These are phyloP conservation scores for Puccinellia tenuiflora DNA, from an alignment of 176 grass and related monocot species.

Conservation along the genomic window DNA sequence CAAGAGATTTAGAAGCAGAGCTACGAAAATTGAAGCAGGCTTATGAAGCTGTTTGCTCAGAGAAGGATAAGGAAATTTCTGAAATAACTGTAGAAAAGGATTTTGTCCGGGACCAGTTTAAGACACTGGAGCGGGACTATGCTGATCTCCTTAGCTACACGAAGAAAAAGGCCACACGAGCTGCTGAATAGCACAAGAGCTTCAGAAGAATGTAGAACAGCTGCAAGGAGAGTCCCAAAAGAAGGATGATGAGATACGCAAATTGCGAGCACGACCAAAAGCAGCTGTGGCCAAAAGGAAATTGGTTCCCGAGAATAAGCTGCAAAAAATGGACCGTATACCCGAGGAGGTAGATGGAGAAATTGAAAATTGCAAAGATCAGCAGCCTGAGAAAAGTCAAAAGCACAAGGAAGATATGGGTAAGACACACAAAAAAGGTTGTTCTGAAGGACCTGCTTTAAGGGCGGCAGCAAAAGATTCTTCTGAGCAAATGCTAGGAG, in stretches of 20 bases:
- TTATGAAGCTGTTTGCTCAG: conserved; percentile 25
- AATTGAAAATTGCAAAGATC: conserved; percentile 16
- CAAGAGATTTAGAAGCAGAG: conserved; percentile 17
- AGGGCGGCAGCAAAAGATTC: neutral
- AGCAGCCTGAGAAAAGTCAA: neutral
- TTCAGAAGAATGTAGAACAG: conserved; percentile 14
- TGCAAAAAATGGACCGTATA: conserved; percentile 9
- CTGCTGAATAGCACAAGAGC: conserved; percentile 38
- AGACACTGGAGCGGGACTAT: conserved; percentile 40
- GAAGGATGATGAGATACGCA: conserved; percentile 25
- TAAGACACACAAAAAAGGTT: neutral
- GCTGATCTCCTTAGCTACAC: neutral
- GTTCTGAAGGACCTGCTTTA: neutral
- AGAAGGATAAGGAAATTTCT: conserved; percentile 41
- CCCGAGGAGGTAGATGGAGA: conserved; percentile 21
- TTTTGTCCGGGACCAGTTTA: conserved; percentile 51
- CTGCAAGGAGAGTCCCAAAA: conserved; percentile 21
- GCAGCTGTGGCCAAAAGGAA: conserved; percentile 18
- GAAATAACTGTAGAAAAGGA: conserved; percentile 30
- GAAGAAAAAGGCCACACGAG: conserved; percentile 11
- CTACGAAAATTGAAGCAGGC: conserved; percentile 38
- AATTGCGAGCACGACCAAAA: conserved; percentile 14
- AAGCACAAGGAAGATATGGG: conserved; percentile 7
- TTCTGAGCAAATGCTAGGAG: neutral
- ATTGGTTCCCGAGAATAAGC: neutral